A percentile compares a stretch with the other conserved stretches of the same genome.
Conservation (phyloP, 306 rosid genomes). For the Dalbergia oliveri region DNA sequence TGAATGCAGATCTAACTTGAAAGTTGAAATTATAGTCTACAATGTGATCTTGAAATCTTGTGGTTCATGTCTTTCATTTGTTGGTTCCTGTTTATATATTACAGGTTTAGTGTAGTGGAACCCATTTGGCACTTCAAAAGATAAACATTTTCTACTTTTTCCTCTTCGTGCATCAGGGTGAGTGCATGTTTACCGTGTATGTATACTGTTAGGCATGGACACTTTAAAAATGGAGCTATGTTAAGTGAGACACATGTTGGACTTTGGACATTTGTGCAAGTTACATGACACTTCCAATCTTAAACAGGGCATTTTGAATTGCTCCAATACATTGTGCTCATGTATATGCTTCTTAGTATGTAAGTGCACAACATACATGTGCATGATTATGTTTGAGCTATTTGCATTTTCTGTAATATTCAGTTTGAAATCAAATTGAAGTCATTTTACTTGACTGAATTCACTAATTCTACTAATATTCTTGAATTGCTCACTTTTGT, state of each 20-base stretch:
- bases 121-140: neutral
- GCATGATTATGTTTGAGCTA: too few relatives aligned
- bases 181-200: neutral
- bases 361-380: neutral
- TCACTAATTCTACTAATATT: neutral
- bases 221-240: neutral
- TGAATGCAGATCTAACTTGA: constrained; percentile 5
- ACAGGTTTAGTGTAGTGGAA: neutral
- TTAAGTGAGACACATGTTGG: neutral
- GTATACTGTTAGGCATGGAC: neutral
- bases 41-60: constrained; percentile 19
- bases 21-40: constrained; percentile 14
- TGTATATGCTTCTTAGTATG: constrained; percentile 16
- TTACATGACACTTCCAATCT: neutral
- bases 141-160: neutral
- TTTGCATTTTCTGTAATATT: too few relatives aligned
- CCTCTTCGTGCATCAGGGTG: neutral
- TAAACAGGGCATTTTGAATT: constrained; percentile 14
- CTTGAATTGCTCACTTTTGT: neutral
- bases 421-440: too few relatives aligned
- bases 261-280: constrained; percentile 9
- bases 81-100: neutral
- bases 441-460: neutral
- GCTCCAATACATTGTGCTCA: neutral
- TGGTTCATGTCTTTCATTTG: neutral